These are phyloP conservation scores for Myriosclerotinia curreyana DNA, from an alignment of 2,329 filamentous ascomycete genomes.

Conservation along the genomic window DNA sequence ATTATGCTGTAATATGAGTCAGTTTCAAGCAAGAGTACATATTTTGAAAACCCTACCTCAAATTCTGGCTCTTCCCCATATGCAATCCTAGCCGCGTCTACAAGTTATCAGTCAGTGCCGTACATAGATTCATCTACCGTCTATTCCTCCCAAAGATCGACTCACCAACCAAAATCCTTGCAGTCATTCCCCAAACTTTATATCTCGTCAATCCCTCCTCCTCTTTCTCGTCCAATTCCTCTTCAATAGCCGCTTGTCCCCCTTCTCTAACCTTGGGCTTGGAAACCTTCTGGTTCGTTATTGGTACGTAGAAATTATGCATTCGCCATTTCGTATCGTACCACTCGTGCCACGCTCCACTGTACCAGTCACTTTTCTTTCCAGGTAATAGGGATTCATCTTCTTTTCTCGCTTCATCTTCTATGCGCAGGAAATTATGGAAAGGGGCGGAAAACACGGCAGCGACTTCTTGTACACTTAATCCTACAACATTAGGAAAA, in stretches of 20 bases:
- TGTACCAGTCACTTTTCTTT: slow-evolving; percentile 65
- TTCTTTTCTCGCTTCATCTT: slow-evolving; percentile 51
- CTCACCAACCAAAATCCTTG: slow-evolving; percentile 67
- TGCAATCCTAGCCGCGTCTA: slow-evolving; percentile 79
- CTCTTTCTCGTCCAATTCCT: slow-evolving; percentile 49
- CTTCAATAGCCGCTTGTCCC: slow-evolving; percentile 46
- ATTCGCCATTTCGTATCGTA: slow-evolving; percentile 75
- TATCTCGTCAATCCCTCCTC: slow-evolving; percentile 55
- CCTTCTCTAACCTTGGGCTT: slow-evolving; percentile 48
- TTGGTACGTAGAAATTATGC: slow-evolving; percentile 90
- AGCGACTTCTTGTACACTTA: slow-evolving; percentile 88
- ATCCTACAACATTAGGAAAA: slow-evolving; percentile 26
- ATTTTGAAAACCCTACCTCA: slow-evolving; percentile 53
- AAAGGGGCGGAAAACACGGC: slow-evolving; percentile 91
- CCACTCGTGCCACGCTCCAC: slow-evolving; percentile 77
- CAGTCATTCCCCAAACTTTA: slow-evolving; percentile 94
- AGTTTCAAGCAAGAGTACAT: neutral
- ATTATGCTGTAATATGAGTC: slow-evolving; percentile 33
- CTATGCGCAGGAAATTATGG: slow-evolving; percentile 68
- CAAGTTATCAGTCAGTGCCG: neutral
- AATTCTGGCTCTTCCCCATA: slow-evolving; percentile 83
- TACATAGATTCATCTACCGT: neutral
- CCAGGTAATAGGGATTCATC: slow-evolving; percentile 30
- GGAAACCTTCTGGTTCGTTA: slow-evolving; percentile 66
- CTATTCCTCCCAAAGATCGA: neutral